Evolutionary conservation across 495 filamentous ascomycete genomes (phyloP), one percentile per base, ranked within the genome.

Genomic region (Lophiotrema nucula): DNA sequence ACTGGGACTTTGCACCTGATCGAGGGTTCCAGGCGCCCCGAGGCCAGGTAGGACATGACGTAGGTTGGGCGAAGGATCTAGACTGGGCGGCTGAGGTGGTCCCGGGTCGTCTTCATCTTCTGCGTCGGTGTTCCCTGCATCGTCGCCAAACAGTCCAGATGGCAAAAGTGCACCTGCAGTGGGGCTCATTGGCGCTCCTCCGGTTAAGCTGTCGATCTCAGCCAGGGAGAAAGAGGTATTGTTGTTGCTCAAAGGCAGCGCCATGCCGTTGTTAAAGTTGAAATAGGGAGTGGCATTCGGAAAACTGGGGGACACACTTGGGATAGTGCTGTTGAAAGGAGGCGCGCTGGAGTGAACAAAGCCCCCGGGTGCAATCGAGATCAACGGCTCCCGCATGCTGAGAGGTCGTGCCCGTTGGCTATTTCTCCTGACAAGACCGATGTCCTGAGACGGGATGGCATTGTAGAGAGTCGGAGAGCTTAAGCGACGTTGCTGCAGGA

Each of bases 231-330:
- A 50, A 19, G 60, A 66, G 11, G 47, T 33, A 0, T 21, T 52
- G 47, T 39, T 37, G 13, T 33, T 47, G 10, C 45, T 25, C 4
- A 33, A 53, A 13, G 54, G 53, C 12, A 65, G 18, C 8, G 65
- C 50, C 66, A 72, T 73, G 16, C 71, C 72, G 52, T 73, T 75
- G 31, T 66, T 69, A 43, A 69, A 55, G 47, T 73, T 73, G 47
- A 73, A 68, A 38, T 68, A 74, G 1, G 69, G 67, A 1, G 65
- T 57, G 5, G 58, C 44, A 19, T 37, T 46, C 11, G 58, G 4
- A 35, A 60, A 67, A 2, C 55, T 33, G 0, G 69, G 69, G 3
- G 69, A 71, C 10, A 53, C 60, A 49, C 60, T 68, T 8, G 65
- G 23, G 2, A 71, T 56, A 33, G 52, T 63, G 46, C 44, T 56